Evolutionary conservation across 1,284 basidiomycete species (phyloP), one percentile per base, ranked within the genome.

Genomic region (Cutaneotrichosporon sp.): DNA sequence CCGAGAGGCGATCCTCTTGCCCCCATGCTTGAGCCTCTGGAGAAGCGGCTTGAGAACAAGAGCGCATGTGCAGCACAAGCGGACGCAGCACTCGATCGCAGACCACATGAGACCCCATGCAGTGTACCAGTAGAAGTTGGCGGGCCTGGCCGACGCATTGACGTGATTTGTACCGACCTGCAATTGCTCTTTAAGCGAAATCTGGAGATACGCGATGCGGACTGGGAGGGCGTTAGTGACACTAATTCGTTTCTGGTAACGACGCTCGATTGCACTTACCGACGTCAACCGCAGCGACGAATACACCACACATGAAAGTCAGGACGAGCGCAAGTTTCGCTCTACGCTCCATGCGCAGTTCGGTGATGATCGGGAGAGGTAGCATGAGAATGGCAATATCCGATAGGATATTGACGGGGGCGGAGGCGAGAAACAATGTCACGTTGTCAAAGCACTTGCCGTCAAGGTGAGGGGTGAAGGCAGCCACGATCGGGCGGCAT

Each of bases 31-130:
- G 46, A 26, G 67, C 50, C 25, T 61, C 57, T 71, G 62, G n/a
- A 73, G 59, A 29, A 75, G 61, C 6, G 73, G 73, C 51, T 73
- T 75, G 47, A 75, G 58, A 3, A 75, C 72, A 17, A 75, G 60
- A 0, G 69, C 67, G 46, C 66, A 72, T 32, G 64, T 66, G 53
- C 73, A 75, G 43, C 67, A 60, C 26, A 75, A 49, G 16, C 73
- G 72, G n/a, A 72, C 68, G 10, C 60, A 62, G 35, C 71, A 67
- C 52, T 74, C 73, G 39, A 75, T 66, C 2, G 63, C 60, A 4
- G 71, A 70, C 71, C 71, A 75, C 67, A 74, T 70, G 45, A 70
- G 59, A 6, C 67, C 62, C 46, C 67, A 70, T 39, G 65, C 66
- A 25, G 64, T 63, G 45, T 68, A 57, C 59, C 67, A 75, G 48